These are phyloP conservation scores for Leishmania turanica DNA, from an alignment of 208 protist genomes.

Conservation along the genomic window DNA sequence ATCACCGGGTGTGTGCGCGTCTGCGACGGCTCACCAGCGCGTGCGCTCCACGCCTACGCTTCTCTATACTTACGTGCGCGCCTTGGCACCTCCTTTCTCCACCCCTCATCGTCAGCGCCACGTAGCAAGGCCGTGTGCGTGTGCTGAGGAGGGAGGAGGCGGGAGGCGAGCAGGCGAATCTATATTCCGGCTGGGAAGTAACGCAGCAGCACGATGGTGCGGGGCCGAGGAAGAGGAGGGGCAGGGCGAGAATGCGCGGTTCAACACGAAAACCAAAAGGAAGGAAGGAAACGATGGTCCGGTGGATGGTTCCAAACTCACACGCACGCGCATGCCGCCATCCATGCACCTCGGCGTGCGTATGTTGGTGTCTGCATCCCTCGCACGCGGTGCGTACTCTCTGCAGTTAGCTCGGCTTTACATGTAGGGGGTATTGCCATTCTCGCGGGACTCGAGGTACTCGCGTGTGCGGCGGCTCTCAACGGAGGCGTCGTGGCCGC, in stretches of 20 bases:
- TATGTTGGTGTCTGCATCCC: neutral
- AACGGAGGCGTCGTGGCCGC: neutral
- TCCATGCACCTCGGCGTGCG: neutral
- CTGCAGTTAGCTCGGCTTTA: neutral
- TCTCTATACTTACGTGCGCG: neutral
- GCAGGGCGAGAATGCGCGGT: neutral
- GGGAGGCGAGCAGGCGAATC: neutral
- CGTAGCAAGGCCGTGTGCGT: neutral
- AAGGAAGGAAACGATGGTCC: neutral
- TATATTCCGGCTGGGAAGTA: neutral
- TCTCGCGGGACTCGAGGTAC: slow-evolving; percentile 24
- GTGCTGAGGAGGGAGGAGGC: neutral
- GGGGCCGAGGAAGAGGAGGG: neutral
- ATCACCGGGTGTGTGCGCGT: neutral
- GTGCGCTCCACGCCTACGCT: neutral
- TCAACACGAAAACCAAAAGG: neutral
- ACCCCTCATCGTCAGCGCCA: neutral
- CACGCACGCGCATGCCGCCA: neutral
- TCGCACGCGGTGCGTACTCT: neutral
- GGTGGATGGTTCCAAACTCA: neutral
- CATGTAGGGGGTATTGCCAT: slow-evolving; percentile 30
- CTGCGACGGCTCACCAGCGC: neutral
- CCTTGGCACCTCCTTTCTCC: neutral
- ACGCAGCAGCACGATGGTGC: neutral
- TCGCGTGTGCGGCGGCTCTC: slow-evolving; percentile 10